phyloP scores from a whole-genome alignment of 805 yeast genomes.

The Komagataella phaffii region DNA sequence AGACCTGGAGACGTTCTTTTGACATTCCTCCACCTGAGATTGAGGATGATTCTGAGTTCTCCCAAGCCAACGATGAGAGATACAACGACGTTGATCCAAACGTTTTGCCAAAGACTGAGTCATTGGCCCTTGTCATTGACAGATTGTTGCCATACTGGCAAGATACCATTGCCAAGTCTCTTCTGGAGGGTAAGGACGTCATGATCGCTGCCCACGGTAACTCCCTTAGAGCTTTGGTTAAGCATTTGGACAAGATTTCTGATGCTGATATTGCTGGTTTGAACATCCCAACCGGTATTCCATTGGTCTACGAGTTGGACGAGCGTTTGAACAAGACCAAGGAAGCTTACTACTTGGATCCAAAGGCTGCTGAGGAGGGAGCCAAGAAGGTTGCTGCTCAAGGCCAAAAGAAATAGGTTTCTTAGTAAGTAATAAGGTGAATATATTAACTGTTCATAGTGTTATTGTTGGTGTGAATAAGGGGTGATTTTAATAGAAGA shows the following conservation, averaged over 20 bases:
- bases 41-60: slow-evolving; percentile 62
- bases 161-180: slow-evolving; percentile 76
- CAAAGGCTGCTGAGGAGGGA: slow-evolving; percentile 99
- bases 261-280: slow-evolving; percentile 87
- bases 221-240: slow-evolving; percentile 92
- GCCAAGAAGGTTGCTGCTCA: slow-evolving; percentile 99
- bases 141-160: slow-evolving; percentile 96
- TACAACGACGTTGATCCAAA: slow-evolving; percentile 74
- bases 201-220: slow-evolving; percentile 96
- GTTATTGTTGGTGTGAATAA: neutral
- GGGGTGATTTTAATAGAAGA: neutral
- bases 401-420: slow-evolving; percentile 50
- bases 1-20: slow-evolving; percentile 93
- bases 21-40: slow-evolving; percentile 94
- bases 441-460: neutral
- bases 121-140: slow-evolving; percentile 88
- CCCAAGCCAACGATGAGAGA: slow-evolving; percentile 79
- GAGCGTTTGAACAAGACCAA: slow-evolving; percentile 76
- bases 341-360: slow-evolving; percentile 94
- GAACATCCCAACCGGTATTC: slow-evolving; percentile 98
- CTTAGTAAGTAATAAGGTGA: neutral
- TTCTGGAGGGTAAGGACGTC: slow-evolving; percentile 80
- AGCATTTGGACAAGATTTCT: slow-evolving; percentile 88
- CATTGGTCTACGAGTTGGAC: slow-evolving; percentile 93
- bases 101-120: slow-evolving; percentile 88